Conservation (phyloP, 1,284 basidiomycete species). For the Pseudozyma thailandica region DNA sequence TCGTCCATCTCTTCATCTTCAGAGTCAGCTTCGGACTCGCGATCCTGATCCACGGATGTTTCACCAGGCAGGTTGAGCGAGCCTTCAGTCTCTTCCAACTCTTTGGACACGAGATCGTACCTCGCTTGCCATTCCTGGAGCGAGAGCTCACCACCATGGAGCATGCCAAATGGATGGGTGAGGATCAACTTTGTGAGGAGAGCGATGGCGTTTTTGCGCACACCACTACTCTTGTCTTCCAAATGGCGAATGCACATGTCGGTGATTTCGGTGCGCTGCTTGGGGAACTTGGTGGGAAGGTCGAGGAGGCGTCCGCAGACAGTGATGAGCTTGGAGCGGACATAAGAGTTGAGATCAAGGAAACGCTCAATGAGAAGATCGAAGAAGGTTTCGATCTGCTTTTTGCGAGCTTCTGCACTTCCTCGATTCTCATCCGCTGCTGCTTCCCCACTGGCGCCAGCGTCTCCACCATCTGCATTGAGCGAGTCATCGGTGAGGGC, state of each 20-base stretch:
- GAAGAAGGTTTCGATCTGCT: constrained; percentile 85
- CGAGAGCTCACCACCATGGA: constrained; percentile 85
- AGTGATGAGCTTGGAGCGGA: constrained; percentile 85
- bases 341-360: constrained; percentile 89
- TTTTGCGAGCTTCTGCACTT: constrained; percentile 74
- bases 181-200: constrained; percentile 81
- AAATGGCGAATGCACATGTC: constrained; percentile 81
- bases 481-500: constrained; percentile 56
- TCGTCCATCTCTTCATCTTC: constrained; percentile 66
- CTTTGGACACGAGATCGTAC: constrained; percentile 73
- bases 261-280: constrained; percentile 82
- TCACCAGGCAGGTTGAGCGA: constrained; percentile 57
- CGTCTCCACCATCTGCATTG: constrained; percentile 23
- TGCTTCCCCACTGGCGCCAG: constrained; percentile 15
- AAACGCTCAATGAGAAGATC: constrained; percentile 85
- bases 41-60: constrained; percentile 63
- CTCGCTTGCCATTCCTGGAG: constrained; percentile 78
- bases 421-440: constrained; percentile 52
- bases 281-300: constrained; percentile 83
- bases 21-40: constrained; percentile 65
- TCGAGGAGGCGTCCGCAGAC: constrained; percentile 79
- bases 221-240: constrained; percentile 88
- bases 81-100: constrained; percentile 71
- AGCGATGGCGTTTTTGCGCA: constrained; percentile 84
- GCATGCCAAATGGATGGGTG: constrained; percentile 88